Base-by-base conservation (phyloP, 23 red algal species). In the Gracilaria caudata region DNA sequence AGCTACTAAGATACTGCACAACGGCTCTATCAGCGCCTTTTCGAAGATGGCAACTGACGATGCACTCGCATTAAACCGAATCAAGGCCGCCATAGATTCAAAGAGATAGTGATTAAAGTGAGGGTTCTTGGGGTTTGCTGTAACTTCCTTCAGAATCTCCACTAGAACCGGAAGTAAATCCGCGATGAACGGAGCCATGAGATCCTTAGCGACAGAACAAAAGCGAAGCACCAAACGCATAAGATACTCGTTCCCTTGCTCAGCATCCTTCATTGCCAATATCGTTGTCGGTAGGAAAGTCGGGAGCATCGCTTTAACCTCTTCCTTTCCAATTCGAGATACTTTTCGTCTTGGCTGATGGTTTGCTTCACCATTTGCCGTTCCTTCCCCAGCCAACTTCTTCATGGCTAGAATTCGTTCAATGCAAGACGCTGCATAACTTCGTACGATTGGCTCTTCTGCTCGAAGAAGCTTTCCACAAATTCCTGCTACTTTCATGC, bases 61-160 rank as follows among this genome's bases (percentile, higher is more conserved):
- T 58, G 29, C 36, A 34, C 59, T 80, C 23, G 60, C 92, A 72
- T 87, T 74, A 44, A 90, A 91, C 33, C 91, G 93, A 32, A 93
- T 81, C 29, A 99, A 76, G 35, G 91, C 84, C 21, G 93, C 90
- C 26, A 99, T 44, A 8, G 84, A 68, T 66, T 99, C 97, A 82
- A 99, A 99, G 33, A 95, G 80, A 56, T 95, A 93, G 78, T 99
- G 97, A 64, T 90, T 93, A 64, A 95, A 99, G 13, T 81, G 45
- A 8, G 97, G 92, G 39, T 99, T 99, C 29, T 71, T 66, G 25
- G 90, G 93, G 66, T 95, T 95, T 38, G 79, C 81, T 51, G 78
- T 82, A 16, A 90, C 77, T n/a, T 72, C 78, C 29, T 68, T 60
- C 68, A 98, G 49, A 49, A 93, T 80, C 71, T 60, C 64, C 7